These are phyloP conservation scores for Xylaria castorea DNA, from an alignment of 495 filamentous ascomycete species.

Conservation along the genomic window DNA sequence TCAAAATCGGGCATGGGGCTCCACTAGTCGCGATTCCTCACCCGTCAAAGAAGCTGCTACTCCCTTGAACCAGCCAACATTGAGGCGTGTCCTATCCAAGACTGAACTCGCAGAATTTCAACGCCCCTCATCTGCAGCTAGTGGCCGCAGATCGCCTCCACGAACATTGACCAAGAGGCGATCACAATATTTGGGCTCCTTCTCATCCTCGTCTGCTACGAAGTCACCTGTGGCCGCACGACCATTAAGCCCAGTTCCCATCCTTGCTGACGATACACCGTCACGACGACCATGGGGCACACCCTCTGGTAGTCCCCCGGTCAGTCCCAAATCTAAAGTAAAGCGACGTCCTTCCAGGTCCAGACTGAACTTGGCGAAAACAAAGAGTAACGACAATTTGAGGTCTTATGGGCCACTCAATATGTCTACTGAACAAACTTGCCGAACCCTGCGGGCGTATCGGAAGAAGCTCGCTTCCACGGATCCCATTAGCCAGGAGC, in stretches of 20 bases:
- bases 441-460: slow-evolving; percentile 79
- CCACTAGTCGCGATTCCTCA: slow-evolving; percentile 51
- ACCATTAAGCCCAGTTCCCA: slow-evolving; percentile 40
- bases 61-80: slow-evolving; percentile 65
- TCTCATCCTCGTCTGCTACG: slow-evolving; percentile 38
- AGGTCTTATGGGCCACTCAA: slow-evolving; percentile 69
- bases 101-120: slow-evolving; percentile 81
- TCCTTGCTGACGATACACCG: slow-evolving; percentile 47
- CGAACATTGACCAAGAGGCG: slow-evolving; percentile 57
- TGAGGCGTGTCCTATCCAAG: slow-evolving; percentile 76
- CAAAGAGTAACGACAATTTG: slow-evolving; percentile 58
- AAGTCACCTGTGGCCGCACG: slow-evolving; percentile 44
- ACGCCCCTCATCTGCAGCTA: slow-evolving; percentile 61
- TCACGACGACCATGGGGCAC: slow-evolving; percentile 48
- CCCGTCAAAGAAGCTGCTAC: slow-evolving; percentile 57
- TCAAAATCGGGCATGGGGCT: slow-evolving; percentile 42
- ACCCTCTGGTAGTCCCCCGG: slow-evolving; percentile 52
- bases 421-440: slow-evolving; percentile 79
- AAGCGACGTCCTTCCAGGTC: slow-evolving; percentile 62
- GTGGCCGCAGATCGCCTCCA: slow-evolving; percentile 68
- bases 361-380: slow-evolving; percentile 59
- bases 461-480: slow-evolving; percentile 78
- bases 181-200: slow-evolving; percentile 44
- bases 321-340: slow-evolving; percentile 52
- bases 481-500: slow-evolving; percentile 66